Conservation (phyloP, 1,284 basidiomycete genomes). For the Ustilago curta region DNA sequence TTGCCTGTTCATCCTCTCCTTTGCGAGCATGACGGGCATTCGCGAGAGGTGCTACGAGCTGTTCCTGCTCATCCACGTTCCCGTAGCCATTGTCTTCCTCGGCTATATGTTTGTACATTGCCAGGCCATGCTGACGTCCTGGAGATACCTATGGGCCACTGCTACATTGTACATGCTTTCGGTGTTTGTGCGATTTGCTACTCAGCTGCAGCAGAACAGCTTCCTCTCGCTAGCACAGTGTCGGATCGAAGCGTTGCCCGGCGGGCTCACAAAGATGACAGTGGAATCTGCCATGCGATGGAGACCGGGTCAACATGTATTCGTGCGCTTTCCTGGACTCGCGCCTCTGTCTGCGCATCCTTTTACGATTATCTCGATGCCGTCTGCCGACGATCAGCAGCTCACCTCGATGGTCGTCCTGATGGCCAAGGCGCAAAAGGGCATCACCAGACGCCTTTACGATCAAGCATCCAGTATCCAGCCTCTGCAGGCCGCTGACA, state of each 20-base stretch:
- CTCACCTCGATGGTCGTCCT: constrained; percentile 43
- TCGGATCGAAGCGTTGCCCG: constrained; percentile 36
- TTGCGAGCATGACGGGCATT: constrained; percentile 53
- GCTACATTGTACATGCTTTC: constrained; percentile 50
- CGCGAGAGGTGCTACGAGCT: constrained; percentile 63
- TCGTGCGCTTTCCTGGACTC: constrained; percentile 59
- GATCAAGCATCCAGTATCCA: constrained; percentile 14
- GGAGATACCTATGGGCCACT: constrained; percentile 54
- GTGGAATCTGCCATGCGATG: constrained; percentile 56
- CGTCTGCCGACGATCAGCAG: constrained; percentile 39
- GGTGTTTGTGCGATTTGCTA: constrained; percentile 43
- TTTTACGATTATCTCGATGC: constrained; percentile 62
- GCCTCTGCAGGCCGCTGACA: background rate
- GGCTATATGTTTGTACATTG: constrained; percentile 60
- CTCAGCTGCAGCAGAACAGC: constrained; percentile 29
- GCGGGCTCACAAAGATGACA: constrained; percentile 44
- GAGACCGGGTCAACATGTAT: constrained; percentile 64
- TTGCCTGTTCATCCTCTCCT: constrained; percentile 52
- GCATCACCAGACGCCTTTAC: constrained; percentile 43
- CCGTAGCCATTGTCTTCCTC: constrained; percentile 53
- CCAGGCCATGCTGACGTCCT: constrained; percentile 44
- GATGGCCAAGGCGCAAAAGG: constrained; percentile 47
- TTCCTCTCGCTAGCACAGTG: constrained; percentile 40
- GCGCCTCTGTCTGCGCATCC: constrained; percentile 55
- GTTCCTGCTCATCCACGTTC: constrained; percentile 62